A percentile compares a stretch with the other conserved stretches of the same genome.
Conservation (phyloP, 805 yeast genomes). For the Metschnikowia henanensis region DNA sequence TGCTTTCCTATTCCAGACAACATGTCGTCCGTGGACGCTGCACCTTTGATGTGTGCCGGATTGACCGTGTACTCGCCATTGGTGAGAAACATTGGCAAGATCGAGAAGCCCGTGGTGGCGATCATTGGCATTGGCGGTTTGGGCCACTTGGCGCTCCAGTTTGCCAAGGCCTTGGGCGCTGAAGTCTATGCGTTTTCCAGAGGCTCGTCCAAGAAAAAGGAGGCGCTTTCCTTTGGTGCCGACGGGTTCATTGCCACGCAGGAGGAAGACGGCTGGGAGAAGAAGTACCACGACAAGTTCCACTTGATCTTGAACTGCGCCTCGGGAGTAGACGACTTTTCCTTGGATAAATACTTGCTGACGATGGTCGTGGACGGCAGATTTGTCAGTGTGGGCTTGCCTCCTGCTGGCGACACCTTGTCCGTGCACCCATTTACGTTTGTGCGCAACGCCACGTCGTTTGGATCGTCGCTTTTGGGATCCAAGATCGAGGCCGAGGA, state of each 20-base stretch:
- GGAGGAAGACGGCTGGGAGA: conserved; percentile 46
- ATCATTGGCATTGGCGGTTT: conserved; percentile 58
- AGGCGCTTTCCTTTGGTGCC: conserved; percentile 53
- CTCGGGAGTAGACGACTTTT: conserved; percentile 49
- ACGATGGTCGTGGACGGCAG: conserved; percentile 57
- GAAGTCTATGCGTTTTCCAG: conserved; percentile 59
- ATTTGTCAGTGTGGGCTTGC: conserved; percentile 68
- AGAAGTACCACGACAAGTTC: conserved; percentile 33
- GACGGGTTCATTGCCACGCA: conserved; percentile 54
- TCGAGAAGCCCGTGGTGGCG: conserved; percentile 46
- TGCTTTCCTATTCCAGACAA: conserved; percentile 62
- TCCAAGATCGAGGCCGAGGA: conserved; percentile 64
- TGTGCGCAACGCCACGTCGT: conserved; percentile 47
- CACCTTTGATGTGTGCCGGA: conserved; percentile 80
- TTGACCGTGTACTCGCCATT: conserved; percentile 71
- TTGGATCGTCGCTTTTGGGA: conserved; percentile 62
- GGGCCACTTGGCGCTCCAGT: conserved; percentile 55
- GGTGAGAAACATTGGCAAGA: conserved; percentile 39
- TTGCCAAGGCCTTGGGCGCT: conserved; percentile 61
- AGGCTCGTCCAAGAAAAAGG: conserved; percentile 46
- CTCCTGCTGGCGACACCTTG: conserved; percentile 44
- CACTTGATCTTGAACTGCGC: conserved; percentile 58
- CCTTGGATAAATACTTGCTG: conserved; percentile 46
- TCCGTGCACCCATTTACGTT: conserved; percentile 52
- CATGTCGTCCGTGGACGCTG: conserved; percentile 53